A percentile compares a stretch with the other conserved stretches of the same genome.
These are phyloP conservation scores for Apodospora peruviana DNA, from an alignment of 495 filamentous ascomycete species.

Conservation along the genomic window DNA sequence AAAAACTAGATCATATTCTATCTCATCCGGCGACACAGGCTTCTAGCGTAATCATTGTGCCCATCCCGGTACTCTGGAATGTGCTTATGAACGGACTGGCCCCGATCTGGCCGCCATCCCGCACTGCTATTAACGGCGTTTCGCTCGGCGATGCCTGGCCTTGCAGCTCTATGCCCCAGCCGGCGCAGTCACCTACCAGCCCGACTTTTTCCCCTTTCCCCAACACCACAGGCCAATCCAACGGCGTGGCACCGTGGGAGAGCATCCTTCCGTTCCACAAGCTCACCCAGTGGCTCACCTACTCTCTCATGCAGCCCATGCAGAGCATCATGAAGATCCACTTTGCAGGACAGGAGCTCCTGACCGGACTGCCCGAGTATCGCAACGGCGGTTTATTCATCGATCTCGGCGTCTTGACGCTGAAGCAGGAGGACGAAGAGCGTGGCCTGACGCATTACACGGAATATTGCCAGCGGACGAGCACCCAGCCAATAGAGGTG, in stretches of 20 bases:
- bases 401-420: constrained; percentile 70
- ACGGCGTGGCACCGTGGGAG: constrained; percentile 70
- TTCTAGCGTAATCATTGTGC: constrained; percentile 79
- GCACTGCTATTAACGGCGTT: constrained; percentile 83
- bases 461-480: constrained; percentile 66
- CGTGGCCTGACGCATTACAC: constrained; percentile 66
- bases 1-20: constrained; percentile 76
- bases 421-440: constrained; percentile 62
- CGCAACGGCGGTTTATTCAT: constrained; percentile 82
- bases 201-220: constrained; percentile 43
- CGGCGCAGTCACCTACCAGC: constrained; percentile 48
- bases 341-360: constrained; percentile 69
- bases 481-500: constrained; percentile 63
- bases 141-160: constrained; percentile 94
- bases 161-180: constrained; percentile 72
- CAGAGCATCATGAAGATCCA: constrained; percentile 66
- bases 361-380: constrained; percentile 84
- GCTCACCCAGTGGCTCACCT: constrained; percentile 83
- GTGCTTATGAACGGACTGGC: constrained; percentile 83
- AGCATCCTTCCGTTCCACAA: constrained; percentile 94
- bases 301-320: constrained; percentile 87
- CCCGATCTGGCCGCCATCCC: constrained; percentile 82
- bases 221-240: constrained; percentile 26
- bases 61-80: constrained; percentile 87
- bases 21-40: constrained; percentile 82